Evolutionary conservation across 129 eudicot genomes (phyloP).

Genomic region (Centaurea solstitialis): DNA sequence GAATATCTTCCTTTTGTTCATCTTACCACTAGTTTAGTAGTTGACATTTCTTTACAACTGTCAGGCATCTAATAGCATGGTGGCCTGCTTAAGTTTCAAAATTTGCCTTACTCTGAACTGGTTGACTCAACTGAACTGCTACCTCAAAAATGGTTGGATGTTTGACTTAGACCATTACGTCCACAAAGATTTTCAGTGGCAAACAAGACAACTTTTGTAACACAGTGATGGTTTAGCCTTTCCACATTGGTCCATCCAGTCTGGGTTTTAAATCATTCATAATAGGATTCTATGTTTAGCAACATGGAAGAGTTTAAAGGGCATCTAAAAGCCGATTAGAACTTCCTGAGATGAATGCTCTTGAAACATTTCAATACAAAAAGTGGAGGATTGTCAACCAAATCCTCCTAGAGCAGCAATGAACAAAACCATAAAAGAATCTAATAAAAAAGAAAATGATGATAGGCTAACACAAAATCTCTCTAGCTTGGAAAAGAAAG

Average conservation of each 20-base stretch:
- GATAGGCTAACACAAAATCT: neutral
- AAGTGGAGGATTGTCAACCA: neutral
- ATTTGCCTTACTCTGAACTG: neutral
- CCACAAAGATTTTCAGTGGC: neutral
- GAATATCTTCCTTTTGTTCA: neutral
- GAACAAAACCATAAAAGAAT: neutral
- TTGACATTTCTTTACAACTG: neutral
- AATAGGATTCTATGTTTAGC: neutral
- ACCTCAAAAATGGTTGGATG: neutral
- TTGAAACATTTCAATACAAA: neutral
- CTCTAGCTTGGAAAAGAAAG: constrained; percentile 3
- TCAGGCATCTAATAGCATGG: neutral
- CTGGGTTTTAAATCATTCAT: neutral
- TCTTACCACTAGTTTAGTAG: neutral
- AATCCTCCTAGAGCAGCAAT: neutral
- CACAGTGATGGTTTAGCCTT: neutral
- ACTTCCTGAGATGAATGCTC: too few species aligned
- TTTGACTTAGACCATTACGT: neutral
- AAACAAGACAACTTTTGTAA: neutral
- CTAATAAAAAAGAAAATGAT: neutral
- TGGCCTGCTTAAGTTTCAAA: neutral
- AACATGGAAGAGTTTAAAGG: neutral
- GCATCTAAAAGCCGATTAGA: too few species aligned
- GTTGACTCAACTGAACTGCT: neutral
- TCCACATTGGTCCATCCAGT: neutral